Evolutionary conservation across 1,139 yeast species (phyloP), one percentile per base, ranked within the genome.

Genomic region (Zhuliangozyma parablackwelliae): DNA sequence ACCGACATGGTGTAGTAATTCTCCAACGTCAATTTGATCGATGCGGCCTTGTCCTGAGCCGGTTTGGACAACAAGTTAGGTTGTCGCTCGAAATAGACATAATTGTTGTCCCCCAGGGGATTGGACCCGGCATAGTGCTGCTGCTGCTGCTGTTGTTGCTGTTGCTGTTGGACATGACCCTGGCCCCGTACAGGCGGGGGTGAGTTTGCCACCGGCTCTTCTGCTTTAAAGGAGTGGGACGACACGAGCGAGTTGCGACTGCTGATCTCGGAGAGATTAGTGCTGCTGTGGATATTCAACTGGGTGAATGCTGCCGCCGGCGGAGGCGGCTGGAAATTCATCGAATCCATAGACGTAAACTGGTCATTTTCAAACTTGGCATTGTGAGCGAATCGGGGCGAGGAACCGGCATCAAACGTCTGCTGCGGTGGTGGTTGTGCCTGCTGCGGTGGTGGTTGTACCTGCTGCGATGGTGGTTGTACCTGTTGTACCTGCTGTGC

Each of bases 51-150:
- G 51, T 84, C 92, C 53, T 82, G 90, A 1, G 87, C 69, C 10
- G 69, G 54, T 46, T 82, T 81, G 31, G 79, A 73, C 51, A 84
- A 67, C 50, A 75, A 67, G 45, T 85, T 94, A 0, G 97, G 97
- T 51, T 86, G 89, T 47, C 97, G 78, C 52, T 84, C 90, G 61
- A 90, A 85, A 53, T 80, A 76, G 39, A 84, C 88, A 49, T 82
- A 82, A 44, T 69, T 69, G 26, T 55, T 45, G 34, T 43, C 47
- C 42, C 43, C 51, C 50, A 50, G 49, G 45, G 42, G 45, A 41
- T 25, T 20, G 24, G 42, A 32, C 29, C 35, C 49, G 37, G 38
- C 48, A 21, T 39, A 43, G 30, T 29, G 31, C 35, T 43, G 47
- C 38, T 43, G 42, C 37, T 42, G 44, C 26, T 36, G 42, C 37